Base-by-base conservation (phyloP, 177 flowering plant genomes). In the Vitis hybrid region DNA sequence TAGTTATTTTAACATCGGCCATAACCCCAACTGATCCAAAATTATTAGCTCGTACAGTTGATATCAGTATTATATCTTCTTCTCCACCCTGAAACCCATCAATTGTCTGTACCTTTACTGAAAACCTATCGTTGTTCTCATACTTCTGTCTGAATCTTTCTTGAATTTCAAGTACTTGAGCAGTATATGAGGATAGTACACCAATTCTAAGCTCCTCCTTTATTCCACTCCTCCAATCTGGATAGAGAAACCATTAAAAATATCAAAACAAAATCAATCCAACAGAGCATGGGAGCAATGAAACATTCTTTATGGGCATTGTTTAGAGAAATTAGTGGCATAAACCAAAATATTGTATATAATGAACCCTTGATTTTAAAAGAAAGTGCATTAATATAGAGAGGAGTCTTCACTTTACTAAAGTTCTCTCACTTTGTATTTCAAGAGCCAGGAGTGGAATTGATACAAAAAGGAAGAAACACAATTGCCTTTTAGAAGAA, bases 61-160 rank as follows among this genome's bases (percentile, higher is more conserved):
- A 92, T 49, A 92, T 63, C 19, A 90, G 82, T 1, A 92, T 76
- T 10, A 90, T 70, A 26, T 89, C 95, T 50, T 86, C 88, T 68
- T 90, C 92, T 0, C 91, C 88, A 3, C 92, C 97, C 51, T 89
- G 92, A 66, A 84, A 92, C 45, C 88, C 90, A 78, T 86, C 86
- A 51, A 91, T 52, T 26, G 94, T 78, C 48, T 71, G 80, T 57
- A 89, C 86, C 53, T 75, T 86, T 51, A 92, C 80, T 3, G 29
- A 1, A 69, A 92, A 84, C 48, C 72, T 77, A 45, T 70, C 75
- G 10, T 60, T 5, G 3, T 79, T 70, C 15, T 81, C 83, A 82
- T 79, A 86, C 52, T 64, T 83, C 15, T 31, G 22, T 0, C 80
- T 73, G 51, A 90, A 71, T 67, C 72, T 82, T 8, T 80, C 84